A percentile compares a stretch with the other conserved stretches of the same genome.
Conservation (phyloP, 2,329 filamentous ascomycete genomes). For the Clonostachys solani region DNA sequence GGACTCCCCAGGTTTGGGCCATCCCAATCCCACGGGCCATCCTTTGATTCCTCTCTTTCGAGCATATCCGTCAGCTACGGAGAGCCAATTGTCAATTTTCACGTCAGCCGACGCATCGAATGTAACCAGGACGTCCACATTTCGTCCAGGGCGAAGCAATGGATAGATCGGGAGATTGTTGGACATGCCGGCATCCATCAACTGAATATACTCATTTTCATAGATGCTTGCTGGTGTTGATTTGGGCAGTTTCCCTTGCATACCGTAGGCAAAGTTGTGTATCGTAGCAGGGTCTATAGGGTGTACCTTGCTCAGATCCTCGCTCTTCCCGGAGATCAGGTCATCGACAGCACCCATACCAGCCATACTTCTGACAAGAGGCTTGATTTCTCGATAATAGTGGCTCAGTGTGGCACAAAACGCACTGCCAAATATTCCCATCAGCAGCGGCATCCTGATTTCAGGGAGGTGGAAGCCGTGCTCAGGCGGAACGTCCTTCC, state of each 20-base stretch:
- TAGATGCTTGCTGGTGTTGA: constrained; percentile 78
- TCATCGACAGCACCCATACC: constrained; percentile 77
- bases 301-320: constrained; percentile 86
- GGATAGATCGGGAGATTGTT: constrained; percentile 98
- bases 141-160: constrained; percentile 78
- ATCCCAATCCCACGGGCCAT: constrained; percentile 93
- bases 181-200: constrained; percentile 98
- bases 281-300: constrained; percentile 89
- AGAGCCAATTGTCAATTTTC: constrained; percentile 92
- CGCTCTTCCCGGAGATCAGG: constrained; percentile 75
- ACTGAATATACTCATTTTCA: constrained; percentile 64
- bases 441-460: constrained; percentile 73
- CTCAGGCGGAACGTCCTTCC: constrained; percentile 47
- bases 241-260: constrained; percentile 69
- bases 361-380: constrained; percentile 68
- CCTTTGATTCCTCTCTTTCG: constrained; percentile 85
- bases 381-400: constrained; percentile 93
- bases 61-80: constrained; percentile 89
- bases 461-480: constrained; percentile 74
- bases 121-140: constrained; percentile 85
- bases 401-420: constrained; percentile 95
- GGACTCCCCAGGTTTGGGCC: constrained; percentile 65
- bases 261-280: constrained; percentile 82
- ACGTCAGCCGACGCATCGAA: constrained; percentile 96
- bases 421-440: constrained; percentile 95